Evolutionary conservation across 345 rosid genomes (phyloP), one percentile per base, ranked within the genome.

Genomic region (Citrus hindsii): DNA sequence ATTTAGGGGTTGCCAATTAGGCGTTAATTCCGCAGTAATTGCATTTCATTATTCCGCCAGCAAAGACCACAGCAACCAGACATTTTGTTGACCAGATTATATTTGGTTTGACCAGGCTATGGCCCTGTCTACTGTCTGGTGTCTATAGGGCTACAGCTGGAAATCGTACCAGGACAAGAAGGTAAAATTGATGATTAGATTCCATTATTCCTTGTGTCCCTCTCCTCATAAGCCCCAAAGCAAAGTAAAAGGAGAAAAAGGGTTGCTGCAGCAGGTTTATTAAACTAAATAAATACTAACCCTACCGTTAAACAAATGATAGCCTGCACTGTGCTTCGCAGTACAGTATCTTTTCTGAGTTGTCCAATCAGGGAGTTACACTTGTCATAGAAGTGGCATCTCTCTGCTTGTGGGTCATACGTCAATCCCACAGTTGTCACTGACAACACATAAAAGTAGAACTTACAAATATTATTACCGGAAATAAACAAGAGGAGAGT

Each of bases 201-300:
- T 86, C 91, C 91, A 85, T 83, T 88, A 85, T 86, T 88, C 89
- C 78, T 66, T 83, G 2, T 85, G 87, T 82, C 22, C 51, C 35
- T 33, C 51, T 88, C 76, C 86, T 80, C 82, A 24, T 24, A 59
- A 55, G 70, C 67, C 74, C 73, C 68, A 81, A 79, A 77, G 81
- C 66, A 76, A 37, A 62, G 73, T 21, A 2, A 32, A 61, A 71
- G 53, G 46, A 12, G 42, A 35, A 79, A 62, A 72, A 77, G 74
- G 79, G 76, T 77, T 51, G 79, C 56, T 71, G 87, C 86, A 79
- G 83, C 86, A 79, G 83, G 74, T 53, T 4, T 79, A 38, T 4
- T 79, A 51, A 69, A 74, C 35, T 75, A 73, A 72, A 72, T 60
- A 33, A 58, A 73, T n/a, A 46, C 0, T 8, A 48, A 33, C 35